A percentile compares a stretch with the other conserved stretches of the same genome.
These are phyloP conservation scores for Colletotrichum aenigma DNA, from an alignment of 2,329 filamentous ascomycete species.

Conservation along the genomic window DNA sequence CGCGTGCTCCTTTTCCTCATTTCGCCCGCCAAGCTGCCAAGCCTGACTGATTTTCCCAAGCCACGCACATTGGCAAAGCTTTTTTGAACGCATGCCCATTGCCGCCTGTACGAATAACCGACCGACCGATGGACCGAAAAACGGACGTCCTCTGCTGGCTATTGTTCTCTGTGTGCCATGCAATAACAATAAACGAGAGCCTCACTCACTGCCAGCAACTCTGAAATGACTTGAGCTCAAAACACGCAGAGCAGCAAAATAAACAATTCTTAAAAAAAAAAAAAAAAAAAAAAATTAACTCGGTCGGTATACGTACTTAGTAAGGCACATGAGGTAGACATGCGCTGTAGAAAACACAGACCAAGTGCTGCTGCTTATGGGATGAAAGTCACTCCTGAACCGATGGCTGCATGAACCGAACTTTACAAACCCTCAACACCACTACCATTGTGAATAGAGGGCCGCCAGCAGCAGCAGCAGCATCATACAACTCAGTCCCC, in stretches of 20 bases:
- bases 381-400: background rate
- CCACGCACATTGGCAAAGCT: constrained; percentile 21
- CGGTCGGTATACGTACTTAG: background rate
- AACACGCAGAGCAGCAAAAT: background rate
- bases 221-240: background rate
- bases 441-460: background rate
- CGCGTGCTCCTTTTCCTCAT: constrained; percentile 16
- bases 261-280: background rate
- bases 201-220: background rate
- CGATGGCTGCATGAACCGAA: background rate
- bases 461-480: background rate
- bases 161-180: background rate
- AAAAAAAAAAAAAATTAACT: background rate
- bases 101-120: too few species aligned
- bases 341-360: background rate
- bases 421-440: background rate
- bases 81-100: constrained; percentile 5
- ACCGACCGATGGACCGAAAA: too few species aligned
- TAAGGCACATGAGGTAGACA: background rate
- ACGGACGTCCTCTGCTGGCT: too few species aligned
- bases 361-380: background rate
- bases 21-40: constrained; percentile 12
- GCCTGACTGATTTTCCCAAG: background rate
- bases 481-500: background rate
- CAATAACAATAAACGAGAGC: background rate